phyloP scores from a whole-genome alignment of 306 rosid genomes.

The Vigna unguiculata region DNA sequence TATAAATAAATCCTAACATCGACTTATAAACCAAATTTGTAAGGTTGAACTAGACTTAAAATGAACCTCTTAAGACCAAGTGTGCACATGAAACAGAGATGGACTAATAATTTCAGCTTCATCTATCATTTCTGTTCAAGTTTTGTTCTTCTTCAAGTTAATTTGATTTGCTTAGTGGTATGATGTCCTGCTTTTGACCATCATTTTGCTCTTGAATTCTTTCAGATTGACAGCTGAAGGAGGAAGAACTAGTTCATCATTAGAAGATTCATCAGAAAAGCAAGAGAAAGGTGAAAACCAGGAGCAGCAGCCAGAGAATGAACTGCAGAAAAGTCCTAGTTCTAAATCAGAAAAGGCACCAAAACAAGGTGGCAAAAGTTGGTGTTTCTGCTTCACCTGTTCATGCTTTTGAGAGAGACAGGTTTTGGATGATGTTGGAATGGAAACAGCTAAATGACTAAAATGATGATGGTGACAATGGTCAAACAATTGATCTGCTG shows the following conservation, averaged over 20 bases:
- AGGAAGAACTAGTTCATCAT: constrained; percentile 45
- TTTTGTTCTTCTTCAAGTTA: background rate
- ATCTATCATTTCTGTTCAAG: background rate
- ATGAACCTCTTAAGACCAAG: too few species aligned
- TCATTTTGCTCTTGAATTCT: constrained; percentile 6
- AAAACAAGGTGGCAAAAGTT: constrained; percentile 31
- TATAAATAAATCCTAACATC: too few species aligned
- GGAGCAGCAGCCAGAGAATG: constrained; percentile 21
- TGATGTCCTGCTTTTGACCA: constrained; percentile 3
- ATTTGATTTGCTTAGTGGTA: constrained; percentile 14
- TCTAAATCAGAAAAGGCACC: constrained; percentile 6
- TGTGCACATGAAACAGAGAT: too few species aligned
- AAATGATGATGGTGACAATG: constrained; percentile 19
- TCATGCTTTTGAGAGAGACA: constrained; percentile 44
- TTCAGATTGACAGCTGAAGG: constrained; percentile 57
- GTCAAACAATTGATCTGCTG: background rate
- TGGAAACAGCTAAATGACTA: background rate
- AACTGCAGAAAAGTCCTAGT: background rate
- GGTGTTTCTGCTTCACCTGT: constrained; percentile 50
- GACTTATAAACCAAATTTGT: too few species aligned
- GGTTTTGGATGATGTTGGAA: constrained; percentile 25
- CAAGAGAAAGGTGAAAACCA: constrained; percentile 43
- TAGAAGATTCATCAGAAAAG: constrained; percentile 37
- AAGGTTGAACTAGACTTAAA: too few species aligned
- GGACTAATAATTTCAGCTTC: background rate